Percentiles rank a stretch among this genome's conserved stretches.
These are phyloP conservation scores for Lantana camara DNA, from an alignment of 257 asterid species.

Conservation along the genomic window DNA sequence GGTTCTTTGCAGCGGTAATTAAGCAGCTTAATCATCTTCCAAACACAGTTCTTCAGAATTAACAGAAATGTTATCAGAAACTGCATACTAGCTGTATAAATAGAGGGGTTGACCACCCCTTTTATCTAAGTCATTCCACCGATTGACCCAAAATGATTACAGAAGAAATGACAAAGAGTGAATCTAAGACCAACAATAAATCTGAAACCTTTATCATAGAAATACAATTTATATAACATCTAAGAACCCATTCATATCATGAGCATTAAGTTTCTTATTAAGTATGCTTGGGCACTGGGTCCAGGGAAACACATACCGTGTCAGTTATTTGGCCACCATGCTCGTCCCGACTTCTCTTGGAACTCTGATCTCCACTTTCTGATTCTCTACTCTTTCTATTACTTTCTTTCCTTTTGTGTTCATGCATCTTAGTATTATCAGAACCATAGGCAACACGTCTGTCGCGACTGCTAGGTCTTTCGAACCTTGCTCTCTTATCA, in stretches of 20 bases:
- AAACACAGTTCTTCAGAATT: background rate
- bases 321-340: conserved; percentile 59
- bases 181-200: conserved; percentile 13
- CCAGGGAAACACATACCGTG: conserved; percentile 71
- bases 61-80: conserved; percentile 1
- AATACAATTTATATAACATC: conserved; percentile 23
- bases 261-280: conserved; percentile 28
- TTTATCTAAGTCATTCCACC: background rate
- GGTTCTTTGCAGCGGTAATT: background rate
- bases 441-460: conserved; percentile 59
- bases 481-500: conserved; percentile 73
- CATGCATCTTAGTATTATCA: conserved; percentile 59
- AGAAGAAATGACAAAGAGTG: conserved; percentile 1
- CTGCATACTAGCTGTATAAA: conserved; percentile 2
- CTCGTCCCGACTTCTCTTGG: conserved; percentile 65
- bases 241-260: conserved; percentile 22
- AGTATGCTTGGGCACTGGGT: conserved; percentile 32
- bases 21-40: background rate
- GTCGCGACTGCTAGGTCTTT: conserved; percentile 59
- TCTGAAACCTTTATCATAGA: conserved; percentile 16
- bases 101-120: background rate
- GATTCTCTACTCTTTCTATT: conserved; percentile 69
- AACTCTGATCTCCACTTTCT: conserved; percentile 61
- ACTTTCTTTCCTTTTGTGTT: conserved; percentile 56
- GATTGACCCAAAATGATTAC: conserved; percentile 5